These are phyloP conservation scores for Achaetomium macrosporum DNA, from an alignment of 2,329 filamentous ascomycete genomes.

Conservation along the genomic window DNA sequence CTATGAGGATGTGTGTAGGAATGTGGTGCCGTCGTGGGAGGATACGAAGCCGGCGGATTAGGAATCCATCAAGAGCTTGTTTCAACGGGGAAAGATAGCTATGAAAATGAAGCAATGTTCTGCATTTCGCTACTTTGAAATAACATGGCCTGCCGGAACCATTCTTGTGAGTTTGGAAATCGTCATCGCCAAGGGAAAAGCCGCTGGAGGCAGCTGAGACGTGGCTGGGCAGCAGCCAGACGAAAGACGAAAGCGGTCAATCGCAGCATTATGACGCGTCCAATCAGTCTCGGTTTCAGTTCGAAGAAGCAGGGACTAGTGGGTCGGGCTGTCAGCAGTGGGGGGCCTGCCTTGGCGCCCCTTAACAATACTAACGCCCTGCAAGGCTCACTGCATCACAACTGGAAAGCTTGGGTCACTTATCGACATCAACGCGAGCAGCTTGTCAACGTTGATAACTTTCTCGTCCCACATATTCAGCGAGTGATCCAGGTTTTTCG, in stretches of 20 bases:
- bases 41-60: slow-evolving; percentile 56
- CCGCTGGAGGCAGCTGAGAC: no score
- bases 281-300: background rate
- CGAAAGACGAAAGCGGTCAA: slow-evolving; percentile 4
- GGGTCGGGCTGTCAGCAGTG: slow-evolving; percentile 10
- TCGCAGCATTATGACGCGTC: background rate
- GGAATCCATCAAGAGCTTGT: background rate
- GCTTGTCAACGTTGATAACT: background rate
- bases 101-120: no score
- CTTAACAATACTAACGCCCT: slow-evolving; percentile 15
- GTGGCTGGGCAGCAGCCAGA: no score
- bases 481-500: background rate
- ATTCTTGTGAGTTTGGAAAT: no score
- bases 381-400: slow-evolving; percentile 8
- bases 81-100: background rate
- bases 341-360: slow-evolving; percentile 13
- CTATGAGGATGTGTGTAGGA: slow-evolving; percentile 69
- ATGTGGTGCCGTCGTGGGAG: slow-evolving; percentile 58
- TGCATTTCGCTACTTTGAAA: no score
- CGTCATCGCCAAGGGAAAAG: no score
- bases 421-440: slow-evolving; percentile 2
- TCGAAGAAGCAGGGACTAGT: slow-evolving; percentile 13
- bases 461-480: background rate
- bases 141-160: no score
- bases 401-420: slow-evolving; percentile 9